Evolutionary conservation across 805 yeast genomes (phyloP), one percentile per base, ranked within the genome.

Genomic region (Candida nanaspora): DNA sequence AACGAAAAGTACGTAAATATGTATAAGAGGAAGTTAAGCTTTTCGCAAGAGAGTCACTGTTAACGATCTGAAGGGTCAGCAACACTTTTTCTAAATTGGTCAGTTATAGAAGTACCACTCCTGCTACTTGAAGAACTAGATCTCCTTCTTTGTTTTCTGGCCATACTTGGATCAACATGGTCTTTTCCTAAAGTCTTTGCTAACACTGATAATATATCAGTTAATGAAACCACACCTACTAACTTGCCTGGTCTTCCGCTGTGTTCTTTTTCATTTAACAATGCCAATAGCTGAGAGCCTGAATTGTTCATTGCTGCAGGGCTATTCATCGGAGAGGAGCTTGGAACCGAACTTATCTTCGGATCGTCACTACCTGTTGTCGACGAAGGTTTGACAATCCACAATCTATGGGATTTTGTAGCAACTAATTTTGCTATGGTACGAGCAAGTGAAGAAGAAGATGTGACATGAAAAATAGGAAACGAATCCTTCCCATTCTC

Each of bases 381-480:
- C 7, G 54, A 44, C n/a, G 33, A 20, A 18, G 38, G 82, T 49
- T 80, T 84, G 16, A 83, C 89, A 37, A 85, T 78, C 93, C 93
- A 84, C 41, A 85, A 65, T 59, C 98, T 74, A 64, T 91, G 98
- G 2, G 96, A 78, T 60, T 82, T 82, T 1, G 98, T 91, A 6
- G 98, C 98, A 13, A 91, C 98, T 50, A 91, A 69, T 60, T 93
- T 91, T 27, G 98, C 98, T 55, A 93, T 74, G 8, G 94, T 87
- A 59, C 96, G 76, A 27, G 87, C 95, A 38, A 93, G 70, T 0
- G 93, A 80, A 9, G 94, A 78, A 32, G 74, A 72, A 45, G 78
- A 76, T 46, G 86, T 82, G 21, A 91, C 96, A 59, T 91, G 95
- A 72, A 91, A 91, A 32, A 93, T 91, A 15, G 98, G 98, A 70